Percentiles rank a stretch among this genome's conserved stretches.
Conservation (phyloP, 441 rosid species). For the Aleurites moluccanus region DNA sequence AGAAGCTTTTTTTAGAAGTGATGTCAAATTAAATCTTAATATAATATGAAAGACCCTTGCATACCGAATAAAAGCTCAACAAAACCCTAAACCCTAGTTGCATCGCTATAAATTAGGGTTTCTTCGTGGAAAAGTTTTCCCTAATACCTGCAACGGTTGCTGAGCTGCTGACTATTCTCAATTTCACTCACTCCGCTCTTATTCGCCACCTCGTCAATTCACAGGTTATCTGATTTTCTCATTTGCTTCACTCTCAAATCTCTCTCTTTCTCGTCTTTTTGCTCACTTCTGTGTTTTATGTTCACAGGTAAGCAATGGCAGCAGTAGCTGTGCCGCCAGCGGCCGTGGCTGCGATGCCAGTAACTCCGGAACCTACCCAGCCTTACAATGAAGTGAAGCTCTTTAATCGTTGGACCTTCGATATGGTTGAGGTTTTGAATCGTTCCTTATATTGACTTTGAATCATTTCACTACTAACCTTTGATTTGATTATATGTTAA, state of each 20-base stretch:
- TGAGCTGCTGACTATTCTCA: background rate
- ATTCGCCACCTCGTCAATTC: background rate
- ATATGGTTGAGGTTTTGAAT: conserved; percentile 45
- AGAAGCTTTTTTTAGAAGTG: too few species aligned
- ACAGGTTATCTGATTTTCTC: background rate
- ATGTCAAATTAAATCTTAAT: too few species aligned
- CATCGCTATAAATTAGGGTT: conserved; percentile 9
- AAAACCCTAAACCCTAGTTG: background rate
- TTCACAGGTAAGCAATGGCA: conserved; percentile 40
- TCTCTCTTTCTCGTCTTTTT: background rate
- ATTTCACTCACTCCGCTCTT: background rate
- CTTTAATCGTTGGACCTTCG: conserved; percentile 61
- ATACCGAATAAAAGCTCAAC: background rate
- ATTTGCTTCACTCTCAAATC: background rate
- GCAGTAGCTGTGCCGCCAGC: too few species aligned
- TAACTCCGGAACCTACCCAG: conserved; percentile 13
- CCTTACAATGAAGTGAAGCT: conserved; percentile 50
- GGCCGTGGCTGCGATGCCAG: background rate
- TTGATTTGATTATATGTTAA: too few species aligned
- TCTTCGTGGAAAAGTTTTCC: too few species aligned
- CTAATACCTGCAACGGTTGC: too few species aligned
- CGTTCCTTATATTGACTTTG: background rate
- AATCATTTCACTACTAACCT: too few species aligned
- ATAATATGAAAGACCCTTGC: background rate
- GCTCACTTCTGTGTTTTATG: background rate